Percentiles rank a stretch among this genome's conserved stretches.
These are phyloP conservation scores for Sporothrix mexicana DNA, from an alignment of 2,329 filamentous ascomycete species.

Conservation along the genomic window DNA sequence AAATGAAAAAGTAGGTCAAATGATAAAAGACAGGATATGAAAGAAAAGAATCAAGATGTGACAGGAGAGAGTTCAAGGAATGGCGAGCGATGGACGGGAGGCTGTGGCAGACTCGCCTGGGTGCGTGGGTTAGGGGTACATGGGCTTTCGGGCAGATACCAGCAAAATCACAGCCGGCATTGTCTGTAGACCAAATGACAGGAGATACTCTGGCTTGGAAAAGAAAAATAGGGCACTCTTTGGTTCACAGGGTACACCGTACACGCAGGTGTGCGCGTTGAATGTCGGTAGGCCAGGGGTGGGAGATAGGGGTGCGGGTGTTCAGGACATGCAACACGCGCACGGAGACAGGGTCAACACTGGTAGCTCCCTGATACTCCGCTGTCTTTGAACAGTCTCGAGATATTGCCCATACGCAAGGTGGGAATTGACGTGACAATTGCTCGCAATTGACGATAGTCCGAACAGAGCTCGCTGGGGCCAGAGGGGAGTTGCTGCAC, in stretches of 20 bases:
- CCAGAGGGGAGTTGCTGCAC: background rate
- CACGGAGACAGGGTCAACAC: conserved; percentile 25
- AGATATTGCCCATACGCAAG: no score
- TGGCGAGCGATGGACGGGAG: background rate
- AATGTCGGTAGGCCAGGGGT: conserved; percentile 10
- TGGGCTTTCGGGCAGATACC: background rate
- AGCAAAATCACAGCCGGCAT: background rate
- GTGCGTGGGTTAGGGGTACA: conserved; percentile 21
- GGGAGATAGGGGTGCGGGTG: conserved; percentile 32
- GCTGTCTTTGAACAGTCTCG: background rate
- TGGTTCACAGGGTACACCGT: background rate
- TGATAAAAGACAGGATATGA: background rate
- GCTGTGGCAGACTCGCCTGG: background rate
- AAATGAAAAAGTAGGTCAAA: background rate
- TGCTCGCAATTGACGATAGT: conserved; percentile 4
- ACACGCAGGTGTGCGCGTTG: background rate
- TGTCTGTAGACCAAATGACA: background rate
- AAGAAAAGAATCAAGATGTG: background rate
- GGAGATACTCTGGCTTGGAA: background rate
- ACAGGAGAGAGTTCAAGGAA: conserved; percentile 1
- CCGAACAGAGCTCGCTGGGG: conserved; percentile 3
- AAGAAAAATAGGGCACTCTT: conserved; percentile 6
- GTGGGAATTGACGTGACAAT: conserved; percentile 1
- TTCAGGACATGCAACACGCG: conserved; percentile 33
- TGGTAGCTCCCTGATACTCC: background rate